Conservation (phyloP, 2,329 filamentous ascomycete genomes). For the Talaromyces sp. region DNA sequence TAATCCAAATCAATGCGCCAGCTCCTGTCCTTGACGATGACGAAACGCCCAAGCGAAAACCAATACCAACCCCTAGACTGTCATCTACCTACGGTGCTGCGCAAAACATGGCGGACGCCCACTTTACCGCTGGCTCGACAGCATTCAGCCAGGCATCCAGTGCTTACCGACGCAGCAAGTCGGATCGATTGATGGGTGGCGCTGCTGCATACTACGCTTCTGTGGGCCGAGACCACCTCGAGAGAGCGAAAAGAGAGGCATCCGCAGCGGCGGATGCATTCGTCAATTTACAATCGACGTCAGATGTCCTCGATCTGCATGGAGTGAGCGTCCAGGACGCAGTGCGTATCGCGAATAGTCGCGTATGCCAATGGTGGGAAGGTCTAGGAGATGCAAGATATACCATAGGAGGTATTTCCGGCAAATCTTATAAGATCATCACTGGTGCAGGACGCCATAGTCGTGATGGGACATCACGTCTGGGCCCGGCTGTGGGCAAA, state of each 20-base stretch:
- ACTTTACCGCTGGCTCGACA: conserved; percentile 46
- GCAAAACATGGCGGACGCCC: conserved; percentile 40
- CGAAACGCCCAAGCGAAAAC: conserved; percentile 21
- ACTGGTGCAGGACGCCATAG: conserved; percentile 80
- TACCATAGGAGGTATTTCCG: conserved; percentile 43
- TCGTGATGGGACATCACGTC: conserved; percentile 66
- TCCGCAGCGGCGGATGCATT: conserved; percentile 66
- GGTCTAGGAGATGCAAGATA: conserved; percentile 62
- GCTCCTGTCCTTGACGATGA: conserved; percentile 25
- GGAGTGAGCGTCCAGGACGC: conserved; percentile 78
- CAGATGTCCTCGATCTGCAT: conserved; percentile 69
- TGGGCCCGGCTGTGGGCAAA: conserved; percentile 76
- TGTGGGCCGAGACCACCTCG: conserved; percentile 62
- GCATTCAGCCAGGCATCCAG: conserved; percentile 57
- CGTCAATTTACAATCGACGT: conserved; percentile 64
- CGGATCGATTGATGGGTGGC: conserved; percentile 68
- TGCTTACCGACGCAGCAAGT: conserved; percentile 60
- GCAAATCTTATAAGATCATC: conserved; percentile 66
- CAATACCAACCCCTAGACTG: conserved; percentile 13
- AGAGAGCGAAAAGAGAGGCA: conserved; percentile 54
- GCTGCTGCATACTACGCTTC: conserved; percentile 74
- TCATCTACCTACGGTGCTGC: conserved; percentile 27
- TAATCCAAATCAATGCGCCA: conserved; percentile 43
- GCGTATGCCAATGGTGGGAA: conserved; percentile 72
- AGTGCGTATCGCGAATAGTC: conserved; percentile 68